Evolutionary conservation across 805 yeast species (phyloP), one percentile per base, ranked within the genome.

Genomic region (Yueomyces sp.): DNA sequence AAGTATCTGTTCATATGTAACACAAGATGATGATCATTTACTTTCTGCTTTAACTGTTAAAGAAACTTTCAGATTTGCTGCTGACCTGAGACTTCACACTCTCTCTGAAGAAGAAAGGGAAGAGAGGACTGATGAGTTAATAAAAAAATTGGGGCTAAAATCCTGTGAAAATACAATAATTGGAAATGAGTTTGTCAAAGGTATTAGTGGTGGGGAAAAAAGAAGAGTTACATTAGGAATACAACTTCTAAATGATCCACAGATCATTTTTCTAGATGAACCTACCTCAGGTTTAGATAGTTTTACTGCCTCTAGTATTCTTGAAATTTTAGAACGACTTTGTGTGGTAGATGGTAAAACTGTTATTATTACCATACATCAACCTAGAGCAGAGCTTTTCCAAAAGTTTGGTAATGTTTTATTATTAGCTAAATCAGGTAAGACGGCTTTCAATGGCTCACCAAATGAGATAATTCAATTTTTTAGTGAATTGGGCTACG

Each of bases 271-370:
- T 41, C 60, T 86, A 28, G 95, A 86, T 60, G 95, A 86, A 55
- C 95, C 95, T 2, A 86, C 95, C 0, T 83, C 94, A 4, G 95
- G 95, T 0, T 67, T 86, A 28, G 95, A 86, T 55, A 76, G 88
- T 9, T 76, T 83, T 45, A 84, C 92, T 0, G 82, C 94, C 0
- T 69, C 74, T 1, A 73, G 84, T 2, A 81, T 85, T 34, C 57
- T 86, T 37, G 65, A 69, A 31, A 73, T 85, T 37, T 65, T 85
- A 45, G 67, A 74, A 42, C 66, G 68, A 3, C 60, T 86, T 36
- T 75, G 86, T 2, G 54, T 48, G 2, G 55, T 61, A n/a, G 72
- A 69, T 31, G 76, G 79, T 5, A 76, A 79, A 9, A 83, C 94
- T 0, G 70, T 86, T 6, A 72, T 85, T 28, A 59, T 80, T 43